phyloP scores from a whole-genome alignment of 208 protist species.

The Trypanosoma lewisi region DNA sequence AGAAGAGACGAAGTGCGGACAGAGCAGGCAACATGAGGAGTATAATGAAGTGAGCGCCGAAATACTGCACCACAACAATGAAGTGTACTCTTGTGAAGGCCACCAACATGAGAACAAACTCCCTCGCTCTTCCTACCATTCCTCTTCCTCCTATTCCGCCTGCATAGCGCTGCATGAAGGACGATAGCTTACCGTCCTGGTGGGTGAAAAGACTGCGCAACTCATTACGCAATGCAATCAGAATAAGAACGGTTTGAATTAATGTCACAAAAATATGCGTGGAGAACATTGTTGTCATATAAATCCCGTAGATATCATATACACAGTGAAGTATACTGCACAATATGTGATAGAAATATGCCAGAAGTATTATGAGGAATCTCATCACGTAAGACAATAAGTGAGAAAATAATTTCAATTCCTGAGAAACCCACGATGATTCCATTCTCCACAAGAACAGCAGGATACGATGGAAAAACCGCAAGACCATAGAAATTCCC shows the following conservation, averaged over 20 bases:
- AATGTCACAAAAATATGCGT: slow-evolving; percentile 53
- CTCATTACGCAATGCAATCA: slow-evolving; percentile 69
- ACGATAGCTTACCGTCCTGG: slow-evolving; percentile 15
- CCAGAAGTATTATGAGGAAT: background rate
- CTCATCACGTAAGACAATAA: background rate
- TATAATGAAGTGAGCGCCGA: slow-evolving; percentile 44
- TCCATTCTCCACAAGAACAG: slow-evolving; percentile 20
- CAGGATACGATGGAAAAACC: background rate
- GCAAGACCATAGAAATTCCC: background rate
- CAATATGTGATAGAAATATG: background rate
- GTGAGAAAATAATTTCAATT: slow-evolving; percentile 24
- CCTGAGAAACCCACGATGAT: slow-evolving; percentile 27
- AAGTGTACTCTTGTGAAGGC: slow-evolving; percentile 57
- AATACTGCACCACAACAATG: slow-evolving; percentile 41
- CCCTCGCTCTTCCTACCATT: no score
- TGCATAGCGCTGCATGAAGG: slow-evolving; percentile 26
- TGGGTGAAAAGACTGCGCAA: slow-evolving; percentile 35
- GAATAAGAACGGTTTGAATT: slow-evolving; percentile 61
- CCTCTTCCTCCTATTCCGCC: no score
- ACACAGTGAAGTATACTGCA: background rate
- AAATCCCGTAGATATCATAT: slow-evolving; percentile 18
- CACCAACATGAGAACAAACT: slow-evolving; percentile 30
- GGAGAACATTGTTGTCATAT: slow-evolving; percentile 62
- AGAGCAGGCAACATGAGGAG: slow-evolving; percentile 58
- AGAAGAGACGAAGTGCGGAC: slow-evolving; percentile 62